Conservation (phyloP, 1,284 basidiomycete genomes). For the Cryptococcus jaspeensis region DNA sequence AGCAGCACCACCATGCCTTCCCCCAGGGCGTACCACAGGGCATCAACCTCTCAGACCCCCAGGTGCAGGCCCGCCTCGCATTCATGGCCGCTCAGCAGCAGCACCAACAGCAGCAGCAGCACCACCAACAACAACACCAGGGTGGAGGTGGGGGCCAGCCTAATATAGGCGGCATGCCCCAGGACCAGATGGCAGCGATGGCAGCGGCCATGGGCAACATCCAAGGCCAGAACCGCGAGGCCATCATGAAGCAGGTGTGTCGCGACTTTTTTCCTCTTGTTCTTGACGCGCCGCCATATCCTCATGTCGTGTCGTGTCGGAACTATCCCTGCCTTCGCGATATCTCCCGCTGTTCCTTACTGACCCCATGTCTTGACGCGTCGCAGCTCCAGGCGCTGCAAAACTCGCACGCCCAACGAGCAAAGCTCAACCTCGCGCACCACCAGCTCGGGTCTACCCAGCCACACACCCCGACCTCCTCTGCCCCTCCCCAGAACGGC, state of each 20-base stretch:
- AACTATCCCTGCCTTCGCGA: no score
- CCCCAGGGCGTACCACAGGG: not conserved
- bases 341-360: not conserved
- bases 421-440: conserved; percentile 13
- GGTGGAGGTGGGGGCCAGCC: not conserved
- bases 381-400: conserved; percentile 37
- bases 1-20: conserved; percentile 6
- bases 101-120: conserved; percentile 14
- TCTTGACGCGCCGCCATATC: not conserved
- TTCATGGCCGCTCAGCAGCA: conserved; percentile 16
- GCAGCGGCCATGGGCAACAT: conserved; percentile 11
- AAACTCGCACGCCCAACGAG: conserved; percentile 26
- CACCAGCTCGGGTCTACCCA: not conserved
- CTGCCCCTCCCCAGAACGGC: not conserved
- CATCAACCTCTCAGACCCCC: conserved; percentile 8
- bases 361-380: not conserved
- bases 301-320: not conserved
- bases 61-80: conserved; percentile 12
- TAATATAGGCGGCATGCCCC: conserved; percentile 2
- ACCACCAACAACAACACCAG: conserved; percentile 2
- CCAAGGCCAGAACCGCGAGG: conserved; percentile 34
- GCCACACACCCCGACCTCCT: not conserved
- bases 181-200: conserved; percentile 16
- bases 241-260: conserved; percentile 46
- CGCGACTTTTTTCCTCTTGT: no score